These are phyloP conservation scores for Wallacemonas sp. DNA, from an alignment of 208 protist species.

Conservation along the genomic window DNA sequence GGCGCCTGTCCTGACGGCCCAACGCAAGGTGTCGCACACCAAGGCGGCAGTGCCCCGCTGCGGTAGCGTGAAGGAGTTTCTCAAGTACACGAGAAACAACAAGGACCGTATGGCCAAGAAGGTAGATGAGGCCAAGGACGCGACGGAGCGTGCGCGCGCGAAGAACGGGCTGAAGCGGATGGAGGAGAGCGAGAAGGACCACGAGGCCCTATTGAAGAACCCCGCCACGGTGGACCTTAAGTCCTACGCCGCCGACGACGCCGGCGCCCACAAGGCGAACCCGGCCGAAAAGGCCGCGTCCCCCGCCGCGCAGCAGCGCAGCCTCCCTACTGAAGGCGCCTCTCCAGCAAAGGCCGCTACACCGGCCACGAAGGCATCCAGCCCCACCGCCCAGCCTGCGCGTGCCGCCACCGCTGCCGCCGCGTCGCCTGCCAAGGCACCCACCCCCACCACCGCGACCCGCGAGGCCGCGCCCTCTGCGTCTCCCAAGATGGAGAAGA, in stretches of 20 bases:
- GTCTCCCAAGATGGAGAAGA: background rate
- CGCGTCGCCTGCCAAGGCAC: background rate
- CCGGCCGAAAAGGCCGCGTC: background rate
- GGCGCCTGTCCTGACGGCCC: conserved; percentile 30
- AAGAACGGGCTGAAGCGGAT: conserved; percentile 29
- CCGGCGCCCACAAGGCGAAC: background rate
- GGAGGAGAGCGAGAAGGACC: conserved; percentile 39
- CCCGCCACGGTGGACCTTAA: conserved; percentile 29
- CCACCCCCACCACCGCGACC: background rate
- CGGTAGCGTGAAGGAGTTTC: conserved; percentile 64
- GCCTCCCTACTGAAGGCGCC: background rate
- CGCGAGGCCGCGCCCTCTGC: background rate
- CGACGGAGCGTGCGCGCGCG: conserved; percentile 26
- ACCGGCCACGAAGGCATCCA: background rate
- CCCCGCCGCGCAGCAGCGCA: background rate
- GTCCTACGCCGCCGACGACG: conserved; percentile 24
- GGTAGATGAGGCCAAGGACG: conserved; percentile 22
- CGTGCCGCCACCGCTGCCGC: background rate
- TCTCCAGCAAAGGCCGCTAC: background rate
- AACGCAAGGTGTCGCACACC: conserved; percentile 36
- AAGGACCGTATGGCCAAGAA: conserved; percentile 28
- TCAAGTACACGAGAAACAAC: conserved; percentile 26
- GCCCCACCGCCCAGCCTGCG: background rate
- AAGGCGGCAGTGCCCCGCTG: conserved; percentile 29
- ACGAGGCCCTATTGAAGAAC: conserved; percentile 40